Base-by-base conservation (phyloP, 139 green algal genomes). In the Chlamydomonas sp. region DNA sequence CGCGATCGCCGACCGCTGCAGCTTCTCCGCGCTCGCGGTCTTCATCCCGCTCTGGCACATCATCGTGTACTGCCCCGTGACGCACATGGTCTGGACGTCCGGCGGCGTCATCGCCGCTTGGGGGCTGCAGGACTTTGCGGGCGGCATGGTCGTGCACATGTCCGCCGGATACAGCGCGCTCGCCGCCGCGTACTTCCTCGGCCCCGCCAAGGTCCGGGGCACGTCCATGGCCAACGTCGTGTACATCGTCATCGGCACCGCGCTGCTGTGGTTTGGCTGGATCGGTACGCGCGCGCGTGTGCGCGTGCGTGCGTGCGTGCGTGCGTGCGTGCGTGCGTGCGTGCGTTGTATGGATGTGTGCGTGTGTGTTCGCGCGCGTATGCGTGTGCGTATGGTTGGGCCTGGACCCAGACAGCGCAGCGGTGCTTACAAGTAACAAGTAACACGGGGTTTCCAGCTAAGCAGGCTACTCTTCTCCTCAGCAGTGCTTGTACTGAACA, bases 131-230 rank as follows among this genome's bases (percentile, higher is more conserved):
- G 68, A 73, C 68, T 73, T 73, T 73, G 68, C 68, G 20, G 68
- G 69, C 31, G 69, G 69, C 61, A 75, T 58, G 35, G 69, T 75
- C 10, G 69, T 75, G 38, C 69, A 75, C 59, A 75, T 75, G 69
- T 37, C 29, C 10, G 68, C 69, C n/a, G 69, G 69, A 8, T 75
- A 62, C 8, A 58, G 38, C 62, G 69, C 69, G 3, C 37, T 75
- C 3, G 29, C 49, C 35, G 69, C 58, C n/a, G 69, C 58, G 2
- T 3, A 38, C 30, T 75, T 68, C 58, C 58, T 75, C 16, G 69
- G 69, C 38, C 61, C 35, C 2, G 24, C 29, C 8, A 48, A 60
- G 50, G n/a, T n/a, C n/a, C n/a, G n/a, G n/a, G n/a, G 39, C 2
- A 70, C 30, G 38, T 47, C 61, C 54, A 58, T 58, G 1, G 69